phyloP scores from a whole-genome alignment of 306 rosid genomes.

The Medicago lupulina region DNA sequence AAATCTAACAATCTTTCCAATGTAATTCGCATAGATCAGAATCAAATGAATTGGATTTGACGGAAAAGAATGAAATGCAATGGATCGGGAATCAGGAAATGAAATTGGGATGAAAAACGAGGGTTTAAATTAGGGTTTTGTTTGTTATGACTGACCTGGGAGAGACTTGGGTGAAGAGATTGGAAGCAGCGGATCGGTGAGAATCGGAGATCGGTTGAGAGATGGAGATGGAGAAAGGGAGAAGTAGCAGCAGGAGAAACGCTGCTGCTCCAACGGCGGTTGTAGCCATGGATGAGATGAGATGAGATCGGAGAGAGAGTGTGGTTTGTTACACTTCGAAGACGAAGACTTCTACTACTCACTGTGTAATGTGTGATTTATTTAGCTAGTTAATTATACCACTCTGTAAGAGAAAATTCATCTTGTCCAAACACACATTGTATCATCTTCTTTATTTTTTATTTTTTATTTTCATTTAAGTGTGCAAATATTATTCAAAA shows the following conservation, averaged over 20 bases:
- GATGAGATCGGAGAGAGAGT: too few relatives aligned
- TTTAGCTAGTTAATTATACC: background rate
- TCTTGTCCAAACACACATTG: background rate
- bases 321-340: too few relatives aligned
- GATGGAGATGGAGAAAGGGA: constrained; percentile 63
- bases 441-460: too few relatives aligned
- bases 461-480: too few relatives aligned
- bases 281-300: constrained; percentile 56
- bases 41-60: background rate
- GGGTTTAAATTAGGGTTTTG: constrained; percentile 49
- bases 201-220: constrained; percentile 78
- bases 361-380: background rate
- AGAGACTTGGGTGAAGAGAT: constrained; percentile 53
- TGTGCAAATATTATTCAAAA: too few relatives aligned
- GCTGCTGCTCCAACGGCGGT: constrained; percentile 49
- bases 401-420: background rate
- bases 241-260: constrained; percentile 61
- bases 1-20: background rate
- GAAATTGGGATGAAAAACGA: background rate
- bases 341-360: background rate
- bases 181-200: constrained; percentile 78
- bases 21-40: constrained; percentile 23
- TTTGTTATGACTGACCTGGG: constrained; percentile 54
- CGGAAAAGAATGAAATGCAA: background rate
- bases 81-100: constrained; percentile 4